Percentiles rank a stretch among this genome's conserved stretches.
Conservation (phyloP, 1,284 basidiomycete genomes). For the Tylopilus sp. region DNA sequence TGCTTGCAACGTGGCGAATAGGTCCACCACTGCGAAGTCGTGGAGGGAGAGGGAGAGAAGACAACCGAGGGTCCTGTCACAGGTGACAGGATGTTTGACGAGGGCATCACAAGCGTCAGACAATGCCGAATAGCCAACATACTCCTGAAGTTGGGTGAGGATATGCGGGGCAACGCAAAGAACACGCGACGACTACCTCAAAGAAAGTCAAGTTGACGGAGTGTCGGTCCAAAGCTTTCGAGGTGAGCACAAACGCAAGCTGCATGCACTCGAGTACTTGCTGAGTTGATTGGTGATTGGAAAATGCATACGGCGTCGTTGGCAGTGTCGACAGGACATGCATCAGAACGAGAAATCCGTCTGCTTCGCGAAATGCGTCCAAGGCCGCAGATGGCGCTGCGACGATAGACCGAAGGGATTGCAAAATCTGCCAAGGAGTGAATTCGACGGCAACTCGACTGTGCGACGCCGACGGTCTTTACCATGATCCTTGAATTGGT, state of each 20-base stretch:
- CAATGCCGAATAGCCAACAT: slow-evolving; percentile 63
- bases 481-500: slow-evolving; percentile 24
- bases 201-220: slow-evolving; percentile 61
- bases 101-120: slow-evolving; percentile 52
- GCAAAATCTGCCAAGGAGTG: slow-evolving; percentile 44
- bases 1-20: slow-evolving; percentile 47
- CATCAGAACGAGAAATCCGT: slow-evolving; percentile 72
- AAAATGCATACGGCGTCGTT: slow-evolving; percentile 27
- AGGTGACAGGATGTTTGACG: slow-evolving; percentile 43
- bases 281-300: slow-evolving; percentile 40
- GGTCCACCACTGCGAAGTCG: slow-evolving; percentile 53
- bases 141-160: slow-evolving; percentile 40
- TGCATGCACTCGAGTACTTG: slow-evolving; percentile 53
- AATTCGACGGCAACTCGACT: background rate
- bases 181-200: slow-evolving; percentile 45
- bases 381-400: slow-evolving; percentile 58
- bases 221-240: slow-evolving; percentile 59
- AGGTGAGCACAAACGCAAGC: slow-evolving; percentile 57
- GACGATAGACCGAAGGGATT: slow-evolving; percentile 60
- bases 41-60: slow-evolving; percentile 60
- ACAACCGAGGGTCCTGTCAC: slow-evolving; percentile 56
- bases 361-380: slow-evolving; percentile 73
- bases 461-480: background rate
- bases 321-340: slow-evolving; percentile 61
- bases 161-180: background rate